Evolutionary conservation across 2,329 filamentous ascomycete genomes (phyloP).

Genomic region (Emydomyces testavorans): DNA sequence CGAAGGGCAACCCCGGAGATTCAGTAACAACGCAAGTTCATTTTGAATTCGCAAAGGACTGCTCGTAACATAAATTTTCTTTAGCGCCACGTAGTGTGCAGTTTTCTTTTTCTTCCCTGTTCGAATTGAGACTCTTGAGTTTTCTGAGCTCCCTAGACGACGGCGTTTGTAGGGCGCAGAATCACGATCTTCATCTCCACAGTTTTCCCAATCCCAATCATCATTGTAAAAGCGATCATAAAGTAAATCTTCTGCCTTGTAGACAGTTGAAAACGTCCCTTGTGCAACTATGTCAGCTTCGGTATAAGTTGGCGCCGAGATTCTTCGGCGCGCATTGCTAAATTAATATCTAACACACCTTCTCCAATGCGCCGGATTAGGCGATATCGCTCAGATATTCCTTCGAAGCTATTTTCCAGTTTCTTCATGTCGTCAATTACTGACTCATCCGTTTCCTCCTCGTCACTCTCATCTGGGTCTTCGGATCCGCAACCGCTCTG

Average conservation of each 20-base stretch:
- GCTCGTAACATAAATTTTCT: constrained; percentile 98
- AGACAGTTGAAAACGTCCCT: constrained; percentile 98
- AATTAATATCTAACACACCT: constrained; percentile 45
- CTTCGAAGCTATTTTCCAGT: constrained; percentile 69
- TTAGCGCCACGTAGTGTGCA: constrained; percentile 82
- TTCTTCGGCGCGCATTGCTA: too few relatives aligned
- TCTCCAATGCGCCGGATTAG: constrained; percentile 95
- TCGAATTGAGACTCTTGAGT: constrained; percentile 18
- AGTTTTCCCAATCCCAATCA: constrained; percentile 59
- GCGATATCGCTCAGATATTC: constrained; percentile 72
- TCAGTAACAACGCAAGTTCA: constrained; percentile 84
- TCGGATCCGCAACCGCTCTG: constrained; percentile 19
- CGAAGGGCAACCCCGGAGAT: constrained; percentile 67
- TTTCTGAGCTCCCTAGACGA: constrained; percentile 33
- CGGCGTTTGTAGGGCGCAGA: constrained; percentile 53
- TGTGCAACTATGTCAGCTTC: constrained; percentile 3
- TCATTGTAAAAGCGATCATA: constrained; percentile 75
- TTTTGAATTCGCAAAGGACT: constrained; percentile 89
- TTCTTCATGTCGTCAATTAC: constrained; percentile 80
- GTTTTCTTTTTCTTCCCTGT: constrained; percentile 35
- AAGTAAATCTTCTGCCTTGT: constrained; percentile 88
- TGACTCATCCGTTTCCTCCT: constrained; percentile 33
- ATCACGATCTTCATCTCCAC: constrained; percentile 52
- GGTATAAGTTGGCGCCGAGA: too few relatives aligned
- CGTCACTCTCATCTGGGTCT: constrained; percentile 19